These are phyloP conservation scores for Emydomyces testavorans DNA, from an alignment of 2,329 filamentous ascomycete genomes.

Conservation along the genomic window DNA sequence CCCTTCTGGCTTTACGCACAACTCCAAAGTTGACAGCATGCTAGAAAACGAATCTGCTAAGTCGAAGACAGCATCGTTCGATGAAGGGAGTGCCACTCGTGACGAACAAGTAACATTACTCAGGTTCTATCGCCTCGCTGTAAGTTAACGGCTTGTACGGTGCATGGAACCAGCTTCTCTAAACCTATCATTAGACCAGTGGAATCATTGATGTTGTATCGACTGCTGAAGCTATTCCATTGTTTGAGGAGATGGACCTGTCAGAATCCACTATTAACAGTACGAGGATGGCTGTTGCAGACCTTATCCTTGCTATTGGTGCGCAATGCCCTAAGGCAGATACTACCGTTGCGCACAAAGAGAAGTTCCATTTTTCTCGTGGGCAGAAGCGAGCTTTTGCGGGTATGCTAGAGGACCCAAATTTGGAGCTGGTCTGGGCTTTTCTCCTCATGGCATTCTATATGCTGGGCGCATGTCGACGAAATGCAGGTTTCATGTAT, in stretches of 20 bases:
- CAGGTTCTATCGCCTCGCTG: constrained; percentile 3
- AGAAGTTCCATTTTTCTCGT: constrained; percentile 37
- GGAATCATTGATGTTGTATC: constrained; percentile 33
- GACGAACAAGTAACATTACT: neutral
- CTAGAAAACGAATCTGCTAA: constrained; percentile 37
- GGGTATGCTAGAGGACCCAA: constrained; percentile 44
- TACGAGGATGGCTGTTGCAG: constrained; percentile 9
- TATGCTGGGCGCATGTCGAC: constrained; percentile 47
- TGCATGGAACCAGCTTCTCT: neutral
- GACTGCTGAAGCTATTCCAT: constrained; percentile 20
- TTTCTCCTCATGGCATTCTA: constrained; percentile 50
- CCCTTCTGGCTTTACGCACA: constrained; percentile 44
- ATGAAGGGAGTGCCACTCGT: neutral
- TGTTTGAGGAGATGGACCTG: constrained; percentile 4
- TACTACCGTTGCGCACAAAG: constrained; percentile 22
- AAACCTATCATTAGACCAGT: constrained; percentile 26
- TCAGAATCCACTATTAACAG: constrained; percentile 1
- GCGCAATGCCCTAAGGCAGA: constrained; percentile 37
- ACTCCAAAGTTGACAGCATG: constrained; percentile 42
- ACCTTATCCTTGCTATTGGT: constrained; percentile 44
- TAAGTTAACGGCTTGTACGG: neutral
- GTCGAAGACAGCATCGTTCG: constrained; percentile 16
- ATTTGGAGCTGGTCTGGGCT: constrained; percentile 41
- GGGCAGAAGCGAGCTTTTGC: constrained; percentile 41
- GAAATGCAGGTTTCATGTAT: constrained; percentile 54